Evolutionary conservation across 768 basidiomycete species (phyloP), one percentile per base, ranked within the genome.

Genomic region (Trichaptum fuscoviolaceum): DNA sequence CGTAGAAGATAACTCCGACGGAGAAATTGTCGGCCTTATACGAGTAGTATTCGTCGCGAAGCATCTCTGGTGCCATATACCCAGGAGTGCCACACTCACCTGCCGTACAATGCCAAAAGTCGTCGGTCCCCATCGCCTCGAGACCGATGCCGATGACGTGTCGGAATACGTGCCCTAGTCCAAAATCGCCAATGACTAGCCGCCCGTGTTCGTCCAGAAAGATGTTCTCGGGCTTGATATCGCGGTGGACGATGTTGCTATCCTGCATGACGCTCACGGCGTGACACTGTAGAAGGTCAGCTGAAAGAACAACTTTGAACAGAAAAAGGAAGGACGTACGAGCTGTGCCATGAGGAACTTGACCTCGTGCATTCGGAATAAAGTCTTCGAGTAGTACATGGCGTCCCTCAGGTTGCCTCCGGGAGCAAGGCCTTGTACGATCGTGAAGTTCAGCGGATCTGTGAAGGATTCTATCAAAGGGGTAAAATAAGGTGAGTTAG

Each of bases 131-230:
- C 59, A 61, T 25, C 30, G 23, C 59, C 24, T 34, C 59, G 25
- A 25, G 30, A 18, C 30, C 59, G 23, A 61, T 20, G 59, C 25
- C 25, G 1, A 17, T 18, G 59, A 17, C 18, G 9, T 12, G 24
- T 23, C 30, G 68, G 66, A 81, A 80, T 65, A 75, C 73, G 35
- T 75, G 75, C n/a, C 76, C 75, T 1, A 99, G 83, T 0, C 97
- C 97, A 75, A 98, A 99, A 74, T 99, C 97, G 0, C 92, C 90
- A 63, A 99, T 89, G 74, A 98, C 97, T 69, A 99, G 86, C 6
- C 86, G 81, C 63, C 96, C 96, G 1, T 87, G 85, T 0, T 84
- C 86, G 67, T 95, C 90, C 67, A 99, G 81, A 60, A 99, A 86
- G 65, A 99, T 86, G 75, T 96, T 96, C 24, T 94, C 92, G 26